phyloP scores from a whole-genome alignment of 78 protist genomes.

The Bodo saltans region DNA sequence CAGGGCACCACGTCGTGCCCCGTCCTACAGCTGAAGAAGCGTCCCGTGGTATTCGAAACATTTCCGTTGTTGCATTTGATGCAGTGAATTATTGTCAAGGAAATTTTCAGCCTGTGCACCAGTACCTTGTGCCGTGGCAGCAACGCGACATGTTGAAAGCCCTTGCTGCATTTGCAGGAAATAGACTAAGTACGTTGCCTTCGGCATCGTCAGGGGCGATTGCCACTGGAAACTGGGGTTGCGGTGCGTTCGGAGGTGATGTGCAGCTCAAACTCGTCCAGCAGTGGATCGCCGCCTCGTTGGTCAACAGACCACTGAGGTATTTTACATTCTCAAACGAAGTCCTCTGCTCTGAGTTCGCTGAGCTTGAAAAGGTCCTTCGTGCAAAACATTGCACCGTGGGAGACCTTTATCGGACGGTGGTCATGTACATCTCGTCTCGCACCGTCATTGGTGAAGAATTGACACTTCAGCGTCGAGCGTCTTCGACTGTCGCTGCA shows the following conservation, averaged over 20 bases:
- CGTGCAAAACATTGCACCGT: too few species aligned
- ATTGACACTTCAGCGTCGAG: too few species aligned
- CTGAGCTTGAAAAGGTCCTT: too few species aligned
- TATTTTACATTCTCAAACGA: too few species aligned
- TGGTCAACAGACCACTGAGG: too few species aligned
- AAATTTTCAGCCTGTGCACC: not conserved
- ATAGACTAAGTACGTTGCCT: not conserved
- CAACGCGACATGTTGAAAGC: not conserved
- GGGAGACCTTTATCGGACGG: too few species aligned
- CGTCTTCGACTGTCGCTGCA: too few species aligned
- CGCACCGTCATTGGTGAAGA: too few species aligned
- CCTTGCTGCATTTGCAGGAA: not conserved
- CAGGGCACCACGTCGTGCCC: constrained; percentile 11
- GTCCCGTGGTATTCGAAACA: not conserved
- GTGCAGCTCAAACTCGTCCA: constrained; percentile 33
- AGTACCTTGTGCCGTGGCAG: not conserved
- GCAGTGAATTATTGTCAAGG: not conserved
- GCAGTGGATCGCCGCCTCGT: constrained; percentile 49
- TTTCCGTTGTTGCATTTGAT: constrained; percentile 14
- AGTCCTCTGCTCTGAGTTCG: too few species aligned
- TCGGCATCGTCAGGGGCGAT: not conserved
- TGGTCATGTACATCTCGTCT: too few species aligned
- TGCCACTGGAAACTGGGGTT: constrained; percentile 56
- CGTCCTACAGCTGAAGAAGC: not conserved
- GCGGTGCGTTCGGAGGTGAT: constrained; percentile 57